Evolutionary conservation across 208 protist genomes (phyloP), one percentile per base, ranked within the genome.

Genomic region (Tritrichomonas foetus): DNA sequence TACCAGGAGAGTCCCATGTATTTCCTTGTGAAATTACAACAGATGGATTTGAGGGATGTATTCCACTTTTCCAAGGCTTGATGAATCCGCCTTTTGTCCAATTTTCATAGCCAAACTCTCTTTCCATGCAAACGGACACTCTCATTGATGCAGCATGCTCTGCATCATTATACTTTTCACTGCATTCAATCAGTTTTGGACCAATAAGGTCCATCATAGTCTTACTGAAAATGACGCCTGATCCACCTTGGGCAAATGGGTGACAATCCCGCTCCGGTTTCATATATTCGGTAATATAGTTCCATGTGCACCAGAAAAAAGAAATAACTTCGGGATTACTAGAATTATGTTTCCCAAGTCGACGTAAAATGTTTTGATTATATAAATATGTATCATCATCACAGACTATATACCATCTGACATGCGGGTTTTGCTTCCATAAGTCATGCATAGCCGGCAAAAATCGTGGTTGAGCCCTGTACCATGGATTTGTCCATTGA

Each of bases 361-460:
- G 27, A 47, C 74, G 27, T 53, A 30, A 1, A 84, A 84, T 84
- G 22, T 84, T 84, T n/a, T 84, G 49, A 53, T 8, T 13, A 53
- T 47, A 33, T 9, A 84, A 53, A 84, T 84, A 84, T 84, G 74
- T 84, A 20, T 84, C 74, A 53, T 84, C 74, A 84, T 84, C 74
- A 44, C 74, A 36, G 53, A 53, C 3, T n/a, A 84, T 3, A 44
- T 47, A 84, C 74, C 74, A 84, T 22, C 5, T 22, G 16, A 61
- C 53, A 84, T 49, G 22, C 1, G 41, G 74, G 53, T 84, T 49
- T n/a, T 8, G 14, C 25, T 33, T 1, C 27, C 36, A 84, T 20
- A 84, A n/a, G 14, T 84, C 20, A 3, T 84, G 27, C 74, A 84
- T 84, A 2, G 74, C 1, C 25, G 74, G 41, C 0, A 84, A n/a